Base-by-base conservation (phyloP, 1,139 yeast genomes). In the Torulaspora pretoriensis region DNA sequence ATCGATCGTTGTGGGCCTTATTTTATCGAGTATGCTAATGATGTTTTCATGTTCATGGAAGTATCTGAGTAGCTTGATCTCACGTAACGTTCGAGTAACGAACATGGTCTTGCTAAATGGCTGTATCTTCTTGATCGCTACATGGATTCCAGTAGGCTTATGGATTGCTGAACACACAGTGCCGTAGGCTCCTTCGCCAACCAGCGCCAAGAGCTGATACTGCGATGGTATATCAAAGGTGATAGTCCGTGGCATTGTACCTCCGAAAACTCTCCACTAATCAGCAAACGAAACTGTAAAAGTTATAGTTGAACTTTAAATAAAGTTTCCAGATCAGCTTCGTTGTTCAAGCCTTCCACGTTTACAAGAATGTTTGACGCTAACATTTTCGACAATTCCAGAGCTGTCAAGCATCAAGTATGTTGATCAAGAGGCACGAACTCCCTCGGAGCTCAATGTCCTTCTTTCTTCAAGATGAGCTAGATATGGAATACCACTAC, bases 101-200 rank as follows among this genome's bases (percentile, higher is more conserved):
- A 92, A 75, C 55, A 92, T 83, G 61, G 86, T 82, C 64, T 89
- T 88, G 53, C 84, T 79, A 68, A 92, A 90, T 40, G 94, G 89
- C 67, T 88, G 87, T 54, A 92, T 89, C 70, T 90, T 87, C 67
- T 92, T 92, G 61, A 92, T 89, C 36, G 98, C 98, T 24, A 92
- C 97, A 28, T 74, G 67, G 4, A 83, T 83, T 29, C 81, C 84
- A 40, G 87, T 87, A 17, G 80, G 77, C 27, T 76, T 73, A 63
- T 90, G 94, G 54, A 80, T 76, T 26, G 97, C 98, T 1, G 95
- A 82, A 60, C 96, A 90, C 3, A 92, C 98, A 7, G 90, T 82
- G 14, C 98, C 98, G 63, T 92, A 92, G 0, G 98, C 97, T 2
- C 98, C 98, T 61, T 94, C 97, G 19, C 98, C 98, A 28, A 92